phyloP scores from a whole-genome alignment of 805 yeast species.

The Kregervanrija pseudodelftensis region DNA sequence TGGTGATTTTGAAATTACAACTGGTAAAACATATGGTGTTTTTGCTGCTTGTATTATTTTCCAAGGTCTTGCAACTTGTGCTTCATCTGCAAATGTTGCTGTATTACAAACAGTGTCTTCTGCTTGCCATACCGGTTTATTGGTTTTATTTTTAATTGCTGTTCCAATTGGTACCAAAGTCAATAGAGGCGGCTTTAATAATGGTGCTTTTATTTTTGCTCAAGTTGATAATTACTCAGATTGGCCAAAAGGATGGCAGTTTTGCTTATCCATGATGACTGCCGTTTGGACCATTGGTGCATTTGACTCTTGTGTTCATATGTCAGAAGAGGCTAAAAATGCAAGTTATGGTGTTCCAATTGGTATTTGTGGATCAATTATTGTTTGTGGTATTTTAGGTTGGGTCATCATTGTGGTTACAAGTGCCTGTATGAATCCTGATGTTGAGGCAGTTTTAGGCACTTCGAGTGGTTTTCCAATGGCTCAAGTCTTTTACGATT shows the following conservation, averaged over 20 bases:
- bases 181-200: constrained; percentile 21
- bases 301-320: constrained; percentile 44
- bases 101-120: constrained; percentile 35
- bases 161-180: constrained; percentile 36
- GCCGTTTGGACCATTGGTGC: constrained; percentile 48
- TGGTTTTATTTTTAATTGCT: constrained; percentile 36
- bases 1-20: constrained; percentile 33
- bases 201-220: constrained; percentile 32
- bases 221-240: constrained; percentile 27
- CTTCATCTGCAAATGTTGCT: constrained; percentile 34
- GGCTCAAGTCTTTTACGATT: constrained; percentile 41
- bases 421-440: constrained; percentile 26
- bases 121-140: constrained; percentile 29
- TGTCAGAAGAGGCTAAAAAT: constrained; percentile 41
- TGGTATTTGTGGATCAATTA: constrained; percentile 41
- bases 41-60: constrained; percentile 36
- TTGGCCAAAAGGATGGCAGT: constrained; percentile 38
- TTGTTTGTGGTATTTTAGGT: constrained; percentile 36
- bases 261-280: constrained; percentile 37
- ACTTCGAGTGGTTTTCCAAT: constrained; percentile 35
- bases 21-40: constrained; percentile 35
- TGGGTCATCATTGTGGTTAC: constrained; percentile 36
- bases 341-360: constrained; percentile 36
- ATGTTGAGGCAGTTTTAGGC: constrained; percentile 25
- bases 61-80: constrained; percentile 32